Evolutionary conservation across 1,284 basidiomycete species (phyloP).

Genomic region (Cerrena zonata): DNA sequence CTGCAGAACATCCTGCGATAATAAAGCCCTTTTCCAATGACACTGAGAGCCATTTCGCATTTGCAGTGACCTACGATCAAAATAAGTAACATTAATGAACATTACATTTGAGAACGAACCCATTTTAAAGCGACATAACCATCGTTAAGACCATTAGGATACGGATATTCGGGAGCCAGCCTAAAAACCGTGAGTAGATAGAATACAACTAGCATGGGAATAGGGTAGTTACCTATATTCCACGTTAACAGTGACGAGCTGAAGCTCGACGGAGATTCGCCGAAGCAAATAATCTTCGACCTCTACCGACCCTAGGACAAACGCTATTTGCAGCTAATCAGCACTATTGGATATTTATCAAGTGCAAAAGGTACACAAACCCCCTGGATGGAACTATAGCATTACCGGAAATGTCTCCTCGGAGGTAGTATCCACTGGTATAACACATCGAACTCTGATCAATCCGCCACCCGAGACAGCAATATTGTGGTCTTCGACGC

Average conservation of each 20-base stretch:
- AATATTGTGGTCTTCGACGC: not conserved
- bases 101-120: constrained; percentile 7
- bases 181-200: constrained; percentile 1
- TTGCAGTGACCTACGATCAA: too few relatives aligned
- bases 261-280: constrained; percentile 11
- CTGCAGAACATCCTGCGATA: constrained; percentile 12
- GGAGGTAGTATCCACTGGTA: not conserved
- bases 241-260: constrained; percentile 16
- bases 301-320: constrained; percentile 5
- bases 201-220: not conserved
- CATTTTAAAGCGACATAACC: constrained; percentile 18
- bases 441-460: constrained; percentile 2
- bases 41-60: constrained; percentile 3
- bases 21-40: constrained; percentile 13
- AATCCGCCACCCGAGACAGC: constrained; percentile 1
- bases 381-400: constrained; percentile 3
- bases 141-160: constrained; percentile 15
- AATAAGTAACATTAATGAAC: not conserved
- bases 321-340: not conserved
- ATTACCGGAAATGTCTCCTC: constrained; percentile 1
- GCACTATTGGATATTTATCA: not conserved
- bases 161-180: constrained; percentile 17
- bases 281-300: constrained; percentile 5
- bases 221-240: constrained; percentile 13
- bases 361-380: not conserved